A percentile compares a stretch with the other conserved stretches of the same genome.
phyloP scores from a whole-genome alignment of 1,139 yeast species.

The Saccharomyces pastorianus region DNA sequence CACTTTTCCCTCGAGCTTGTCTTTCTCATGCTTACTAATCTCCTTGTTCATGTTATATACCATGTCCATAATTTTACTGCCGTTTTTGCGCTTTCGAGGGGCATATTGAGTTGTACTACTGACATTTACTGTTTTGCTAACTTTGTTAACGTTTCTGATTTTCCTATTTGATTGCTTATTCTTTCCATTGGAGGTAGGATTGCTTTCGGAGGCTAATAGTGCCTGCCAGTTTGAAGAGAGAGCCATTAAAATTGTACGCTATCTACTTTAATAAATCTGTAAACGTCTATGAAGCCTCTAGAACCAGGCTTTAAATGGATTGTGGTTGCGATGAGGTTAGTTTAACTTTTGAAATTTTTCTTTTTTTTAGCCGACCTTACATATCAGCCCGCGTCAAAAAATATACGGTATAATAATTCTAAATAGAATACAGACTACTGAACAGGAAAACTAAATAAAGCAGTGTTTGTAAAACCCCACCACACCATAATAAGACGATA shows the following conservation, averaged over 20 bases:
- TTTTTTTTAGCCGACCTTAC: conserved; percentile 2
- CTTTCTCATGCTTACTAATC: conserved; percentile 18
- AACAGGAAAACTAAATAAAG: background rate
- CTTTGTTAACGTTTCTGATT: conserved; percentile 4
- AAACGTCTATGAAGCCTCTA: background rate
- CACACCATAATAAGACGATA: background rate
- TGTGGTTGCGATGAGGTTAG: background rate
- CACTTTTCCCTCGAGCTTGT: conserved; percentile 20
- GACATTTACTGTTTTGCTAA: background rate
- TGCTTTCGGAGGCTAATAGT: conserved; percentile 10
- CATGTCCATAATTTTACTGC: conserved; percentile 27
- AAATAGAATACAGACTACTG: no score
- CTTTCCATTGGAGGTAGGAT: background rate
- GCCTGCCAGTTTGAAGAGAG: conserved; percentile 30
- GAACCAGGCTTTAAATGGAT: conserved; percentile 1
- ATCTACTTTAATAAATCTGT: background rate
- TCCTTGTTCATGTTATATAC: conserved; percentile 27
- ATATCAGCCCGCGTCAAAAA: conserved; percentile 2
- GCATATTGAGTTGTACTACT: conserved; percentile 1
- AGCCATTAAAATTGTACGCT: conserved; percentile 17
- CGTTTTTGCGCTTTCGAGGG: background rate
- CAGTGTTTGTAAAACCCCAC: background rate
- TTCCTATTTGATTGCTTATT: conserved; percentile 4
- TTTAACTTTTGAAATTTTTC: conserved; percentile 1
- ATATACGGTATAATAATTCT: background rate